Conservation (phyloP, 73 alveolate genomes). For the Blepharisma stoltei region DNA sequence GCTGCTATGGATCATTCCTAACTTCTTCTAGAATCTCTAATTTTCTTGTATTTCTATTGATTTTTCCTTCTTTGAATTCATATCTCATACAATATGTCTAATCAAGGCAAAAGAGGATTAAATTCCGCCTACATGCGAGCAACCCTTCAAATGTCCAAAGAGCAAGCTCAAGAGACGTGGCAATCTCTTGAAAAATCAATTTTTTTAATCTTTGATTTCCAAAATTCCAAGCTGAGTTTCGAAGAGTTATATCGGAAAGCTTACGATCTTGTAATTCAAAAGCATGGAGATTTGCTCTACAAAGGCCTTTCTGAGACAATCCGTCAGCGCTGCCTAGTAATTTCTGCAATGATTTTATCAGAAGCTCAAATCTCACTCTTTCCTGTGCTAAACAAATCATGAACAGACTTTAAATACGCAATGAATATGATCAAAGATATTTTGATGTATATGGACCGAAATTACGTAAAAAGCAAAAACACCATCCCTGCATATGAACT, state of each 20-base stretch:
- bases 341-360: constrained; percentile 18
- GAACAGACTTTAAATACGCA: constrained; percentile 40
- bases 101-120: not conserved
- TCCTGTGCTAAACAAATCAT: constrained; percentile 33
- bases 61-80: no score
- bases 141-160: constrained; percentile 28
- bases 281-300: constrained; percentile 59
- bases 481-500: constrained; percentile 45
- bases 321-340: constrained; percentile 29
- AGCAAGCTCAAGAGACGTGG: constrained; percentile 52
- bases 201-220: constrained; percentile 43
- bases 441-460: constrained; percentile 65
- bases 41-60: no score
- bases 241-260: constrained; percentile 71
- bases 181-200: constrained; percentile 49
- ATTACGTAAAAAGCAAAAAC: constrained; percentile 50
- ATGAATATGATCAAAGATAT: constrained; percentile 66
- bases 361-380: constrained; percentile 35
- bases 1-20: no score
- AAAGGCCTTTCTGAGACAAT: constrained; percentile 45
- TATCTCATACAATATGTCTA: no score
- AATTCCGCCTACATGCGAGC: not conserved
- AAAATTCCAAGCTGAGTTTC: constrained; percentile 53
- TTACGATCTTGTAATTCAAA: constrained; percentile 53
- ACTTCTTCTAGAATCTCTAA: no score